Base-by-base conservation (phyloP, 495 filamentous ascomycete species). In the Amniculicola lignicola region DNA sequence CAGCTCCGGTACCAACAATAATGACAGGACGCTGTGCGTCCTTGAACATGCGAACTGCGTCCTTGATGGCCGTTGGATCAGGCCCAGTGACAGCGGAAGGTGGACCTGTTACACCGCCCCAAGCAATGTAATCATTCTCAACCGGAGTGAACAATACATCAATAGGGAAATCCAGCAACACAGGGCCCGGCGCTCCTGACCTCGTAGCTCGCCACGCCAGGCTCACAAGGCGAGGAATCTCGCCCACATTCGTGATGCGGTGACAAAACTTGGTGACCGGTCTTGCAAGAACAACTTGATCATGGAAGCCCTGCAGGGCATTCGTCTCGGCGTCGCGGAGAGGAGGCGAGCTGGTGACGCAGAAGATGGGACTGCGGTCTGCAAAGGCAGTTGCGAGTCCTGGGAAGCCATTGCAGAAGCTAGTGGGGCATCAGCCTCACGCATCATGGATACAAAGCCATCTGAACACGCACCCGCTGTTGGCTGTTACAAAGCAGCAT, bases 261-360 rank as follows among this genome's bases (percentile, higher is more conserved):
- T 65, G 64, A 33, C 51, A 55, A 27, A 64, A 65, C 28, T 67
- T 65, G 19, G 64, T 67, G 28, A 67, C 35, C 5, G 57, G 53
- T 48, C 62, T 64, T 3, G 64, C 36, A 11, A 67, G 39, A 11
- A 65, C 62, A 10, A 57, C 58, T 54, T 67, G 57, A 43, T 67
- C 57, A 40, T 61, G 57, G 40, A 59, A 59, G 11, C 58, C 64
- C 43, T 67, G 64, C 2, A 67, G 43, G 12, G 52, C 39, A 38
- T 67, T 67, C 3, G 57, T 67, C 25, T 65, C 64, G 9, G 58
- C 58, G 40, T 67, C 61, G 21, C 62, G 56, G 1, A 67, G 55
- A 11, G 64, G 64, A 9, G 64, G 61, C 12, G 54, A 61, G 0
- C 47, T 51, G 18, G 64, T 67, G 3, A 67, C 41, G 44, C 39